Evolutionary conservation across 2,329 filamentous ascomycete species (phyloP).

Genomic region (Nigrospora osmanthi): DNA sequence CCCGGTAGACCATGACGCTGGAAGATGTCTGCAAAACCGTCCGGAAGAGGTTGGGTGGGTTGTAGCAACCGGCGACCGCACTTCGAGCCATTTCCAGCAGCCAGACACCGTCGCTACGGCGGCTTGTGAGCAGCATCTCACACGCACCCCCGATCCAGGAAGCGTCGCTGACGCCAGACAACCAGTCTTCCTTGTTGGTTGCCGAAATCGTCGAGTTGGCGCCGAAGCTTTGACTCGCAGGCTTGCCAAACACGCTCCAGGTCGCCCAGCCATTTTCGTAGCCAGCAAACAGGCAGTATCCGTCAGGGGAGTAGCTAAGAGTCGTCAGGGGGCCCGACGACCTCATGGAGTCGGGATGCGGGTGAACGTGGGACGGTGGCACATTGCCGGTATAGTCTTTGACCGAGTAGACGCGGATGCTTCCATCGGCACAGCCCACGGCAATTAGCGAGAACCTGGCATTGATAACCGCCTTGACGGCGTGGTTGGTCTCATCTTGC

Average conservation of each 20-base stretch:
- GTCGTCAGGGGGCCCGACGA: conserved; percentile 66
- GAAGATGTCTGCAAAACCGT: conserved; percentile 84
- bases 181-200: conserved; percentile 72
- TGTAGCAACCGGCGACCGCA: conserved; percentile 87
- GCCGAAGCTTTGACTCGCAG: conserved; percentile 75
- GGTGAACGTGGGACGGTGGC: conserved; percentile 73
- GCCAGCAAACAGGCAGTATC: conserved; percentile 90
- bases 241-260: conserved; percentile 96
- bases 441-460: conserved; percentile 91
- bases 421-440: conserved; percentile 72
- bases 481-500: conserved; percentile 47
- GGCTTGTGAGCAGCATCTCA: conserved; percentile 69
- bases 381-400: conserved; percentile 93
- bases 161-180: conserved; percentile 69
- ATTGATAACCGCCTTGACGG: conserved; percentile 76
- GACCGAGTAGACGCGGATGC: conserved; percentile 82
- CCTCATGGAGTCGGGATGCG: conserved; percentile 56
- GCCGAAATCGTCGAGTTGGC: conserved; percentile 56
- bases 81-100: conserved; percentile 88
- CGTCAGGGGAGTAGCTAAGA: conserved; percentile 84
- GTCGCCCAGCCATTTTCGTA: conserved; percentile 90
- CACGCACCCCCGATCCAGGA: conserved; percentile 85
- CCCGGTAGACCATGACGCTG: conserved; percentile 85
- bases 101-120: conserved; percentile 73
- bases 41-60: conserved; percentile 80